Percentiles rank a stretch among this genome's conserved stretches.
Conservation (phyloP, 176 grass and related monocot species). For the Aegilops tauschii region DNA sequence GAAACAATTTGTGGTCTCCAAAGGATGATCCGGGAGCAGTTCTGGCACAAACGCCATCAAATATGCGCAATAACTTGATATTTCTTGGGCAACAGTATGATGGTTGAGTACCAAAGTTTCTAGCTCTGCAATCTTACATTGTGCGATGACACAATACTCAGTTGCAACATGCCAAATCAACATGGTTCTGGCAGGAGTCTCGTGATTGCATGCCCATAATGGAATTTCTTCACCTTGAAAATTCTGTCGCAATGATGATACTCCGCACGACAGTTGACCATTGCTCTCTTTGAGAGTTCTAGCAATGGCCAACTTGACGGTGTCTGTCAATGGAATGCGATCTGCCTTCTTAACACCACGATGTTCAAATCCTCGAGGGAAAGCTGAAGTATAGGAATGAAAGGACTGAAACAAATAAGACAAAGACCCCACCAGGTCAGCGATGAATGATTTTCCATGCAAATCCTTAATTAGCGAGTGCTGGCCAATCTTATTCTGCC, state of each 20-base stretch:
- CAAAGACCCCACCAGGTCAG: neutral
- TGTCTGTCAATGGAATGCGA: neutral
- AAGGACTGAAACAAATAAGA: neutral
- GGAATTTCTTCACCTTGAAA: neutral
- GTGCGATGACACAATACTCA: neutral
- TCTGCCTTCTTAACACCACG: neutral
- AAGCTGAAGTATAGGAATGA: neutral
- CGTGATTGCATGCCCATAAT: neutral
- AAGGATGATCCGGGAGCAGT: neutral
- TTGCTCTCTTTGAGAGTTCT: neutral
- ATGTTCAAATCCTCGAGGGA: neutral
- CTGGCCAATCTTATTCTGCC: neutral
- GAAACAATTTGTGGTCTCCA: neutral
- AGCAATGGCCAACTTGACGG: neutral
- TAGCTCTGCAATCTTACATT: neutral
- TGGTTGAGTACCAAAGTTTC: neutral
- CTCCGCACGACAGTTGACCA: neutral
- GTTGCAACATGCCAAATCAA: neutral
- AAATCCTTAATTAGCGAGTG: neutral
- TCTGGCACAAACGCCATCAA: neutral
- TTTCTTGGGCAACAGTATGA: neutral
- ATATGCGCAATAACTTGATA: neutral
- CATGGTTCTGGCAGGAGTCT: neutral
- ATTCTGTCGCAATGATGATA: neutral
- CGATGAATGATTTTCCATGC: neutral